Conservation (phyloP, 495 filamentous ascomycete genomes). For the Penicillium desertorum region DNA sequence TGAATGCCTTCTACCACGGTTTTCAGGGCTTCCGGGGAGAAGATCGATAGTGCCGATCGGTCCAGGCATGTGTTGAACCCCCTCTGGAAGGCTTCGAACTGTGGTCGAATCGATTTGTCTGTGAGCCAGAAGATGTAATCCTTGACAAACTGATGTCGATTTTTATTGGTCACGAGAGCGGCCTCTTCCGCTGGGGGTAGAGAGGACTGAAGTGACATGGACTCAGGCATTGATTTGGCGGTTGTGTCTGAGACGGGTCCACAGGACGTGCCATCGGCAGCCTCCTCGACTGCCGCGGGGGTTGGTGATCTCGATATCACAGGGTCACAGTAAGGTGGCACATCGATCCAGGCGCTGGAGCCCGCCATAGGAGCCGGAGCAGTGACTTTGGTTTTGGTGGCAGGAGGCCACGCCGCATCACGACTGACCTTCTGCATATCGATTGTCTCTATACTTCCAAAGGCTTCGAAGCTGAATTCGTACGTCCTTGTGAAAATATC, state of each 20-base stretch:
- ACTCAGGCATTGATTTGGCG: constrained; percentile 20
- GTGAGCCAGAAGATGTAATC: constrained; percentile 89
- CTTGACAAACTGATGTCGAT: constrained; percentile 73
- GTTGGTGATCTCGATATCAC: constrained; percentile 26
- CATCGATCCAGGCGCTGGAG: constrained; percentile 30
- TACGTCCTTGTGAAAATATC: constrained; percentile 81
- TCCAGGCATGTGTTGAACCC: constrained; percentile 81
- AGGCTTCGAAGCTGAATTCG: constrained; percentile 74
- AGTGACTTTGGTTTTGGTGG: constrained; percentile 1
- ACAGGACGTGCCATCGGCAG: constrained; percentile 12
- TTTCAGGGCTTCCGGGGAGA: constrained; percentile 69
- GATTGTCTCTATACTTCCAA: constrained; percentile 55
- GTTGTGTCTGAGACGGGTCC: constrained; percentile 20
- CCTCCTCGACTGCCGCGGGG: constrained; percentile 30
- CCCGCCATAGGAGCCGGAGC: constrained; percentile 7
- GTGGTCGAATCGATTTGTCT: constrained; percentile 69
- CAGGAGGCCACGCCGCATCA: constrained; percentile 41
- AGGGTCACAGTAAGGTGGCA: constrained; percentile 22
- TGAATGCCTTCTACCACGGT: constrained; percentile 78
- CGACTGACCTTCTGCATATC: constrained; percentile 52
- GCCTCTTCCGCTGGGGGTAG: constrained; percentile 37
- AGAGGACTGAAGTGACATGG: constrained; percentile 24
- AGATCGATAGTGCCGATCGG: constrained; percentile 64
- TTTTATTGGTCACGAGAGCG: constrained; percentile 66
- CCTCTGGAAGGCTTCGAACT: constrained; percentile 74